These are phyloP conservation scores for Puccinia coronata DNA, from an alignment of 1,284 basidiomycete genomes.

Conservation along the genomic window DNA sequence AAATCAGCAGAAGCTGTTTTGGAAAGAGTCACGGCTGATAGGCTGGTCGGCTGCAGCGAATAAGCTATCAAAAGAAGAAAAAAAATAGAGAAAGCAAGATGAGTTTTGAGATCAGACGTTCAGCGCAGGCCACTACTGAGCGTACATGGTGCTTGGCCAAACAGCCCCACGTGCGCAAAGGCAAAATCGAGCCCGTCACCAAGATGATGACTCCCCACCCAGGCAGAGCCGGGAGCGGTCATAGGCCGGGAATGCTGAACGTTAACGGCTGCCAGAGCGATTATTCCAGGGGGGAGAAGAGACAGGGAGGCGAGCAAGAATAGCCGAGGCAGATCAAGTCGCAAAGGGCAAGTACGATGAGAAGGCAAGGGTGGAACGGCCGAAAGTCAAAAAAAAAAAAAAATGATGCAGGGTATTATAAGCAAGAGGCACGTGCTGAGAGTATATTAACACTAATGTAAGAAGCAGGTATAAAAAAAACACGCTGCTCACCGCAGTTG, in stretches of 20 bases:
- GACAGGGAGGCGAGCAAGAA: background rate
- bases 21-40: background rate
- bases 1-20: constrained; percentile 8
- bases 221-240: constrained; percentile 42
- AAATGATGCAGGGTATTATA: no score
- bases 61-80: no score
- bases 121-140: background rate
- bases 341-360: background rate
- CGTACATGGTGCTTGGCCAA: constrained; percentile 7
- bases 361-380: background rate
- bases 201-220: constrained; percentile 32
- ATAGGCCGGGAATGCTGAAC: constrained; percentile 40
- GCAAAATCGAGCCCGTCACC: constrained; percentile 25
- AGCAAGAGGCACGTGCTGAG: no score
- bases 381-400: no score
- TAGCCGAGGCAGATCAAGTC: background rate
- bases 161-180: constrained; percentile 29
- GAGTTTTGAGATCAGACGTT: background rate
- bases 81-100: background rate
- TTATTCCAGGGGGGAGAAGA: background rate
- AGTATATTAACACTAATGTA: background rate
- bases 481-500: background rate
- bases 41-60: background rate
- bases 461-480: background rate
- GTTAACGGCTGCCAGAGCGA: constrained; percentile 10